phyloP scores from a whole-genome alignment of 805 yeast species.

The Suhomyces sp. region DNA sequence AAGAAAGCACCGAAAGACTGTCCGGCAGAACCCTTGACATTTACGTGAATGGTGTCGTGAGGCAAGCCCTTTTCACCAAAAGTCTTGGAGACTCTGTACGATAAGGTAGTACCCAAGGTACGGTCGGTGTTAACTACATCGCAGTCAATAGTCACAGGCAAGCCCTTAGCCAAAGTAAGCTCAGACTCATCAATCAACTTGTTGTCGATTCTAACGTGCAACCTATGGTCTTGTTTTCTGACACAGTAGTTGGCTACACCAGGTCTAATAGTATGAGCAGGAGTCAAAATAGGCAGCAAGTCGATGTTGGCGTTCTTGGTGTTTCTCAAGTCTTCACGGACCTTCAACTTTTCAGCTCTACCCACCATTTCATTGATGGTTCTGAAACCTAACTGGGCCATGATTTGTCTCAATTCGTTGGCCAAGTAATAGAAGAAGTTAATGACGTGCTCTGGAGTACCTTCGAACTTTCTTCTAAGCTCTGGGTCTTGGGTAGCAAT shows the following conservation, averaged over 20 bases:
- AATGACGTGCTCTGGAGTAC: slow-evolving; percentile 98
- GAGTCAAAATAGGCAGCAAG: slow-evolving; percentile 89
- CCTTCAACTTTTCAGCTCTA: slow-evolving; percentile 84
- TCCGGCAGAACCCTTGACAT: slow-evolving; percentile 91
- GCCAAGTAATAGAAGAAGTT: slow-evolving; percentile 95
- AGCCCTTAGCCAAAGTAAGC: slow-evolving; percentile 90
- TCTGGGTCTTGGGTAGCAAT: slow-evolving; percentile 98
- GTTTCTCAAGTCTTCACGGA: slow-evolving; percentile 79
- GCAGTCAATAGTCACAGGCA: slow-evolving; percentile 91
- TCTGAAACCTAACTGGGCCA: slow-evolving; percentile 95
- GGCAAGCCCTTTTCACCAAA: slow-evolving; percentile 95
- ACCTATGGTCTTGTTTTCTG: slow-evolving; percentile 89
- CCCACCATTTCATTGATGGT: slow-evolving; percentile 98
- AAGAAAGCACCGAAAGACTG: slow-evolving; percentile 98
- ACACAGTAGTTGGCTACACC: slow-evolving; percentile 93
- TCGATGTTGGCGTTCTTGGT: slow-evolving; percentile 91
- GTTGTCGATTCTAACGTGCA: slow-evolving; percentile 92
- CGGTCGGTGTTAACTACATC: slow-evolving; percentile 95
- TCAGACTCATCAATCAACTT: slow-evolving; percentile 95
- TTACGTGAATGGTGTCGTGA: slow-evolving; percentile 92
- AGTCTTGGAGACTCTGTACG: slow-evolving; percentile 88
- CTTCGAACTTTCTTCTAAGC: slow-evolving; percentile 84
- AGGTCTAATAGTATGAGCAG: slow-evolving; percentile 94
- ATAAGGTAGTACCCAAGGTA: slow-evolving; percentile 90
- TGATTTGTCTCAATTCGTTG: slow-evolving; percentile 84